Conservation (phyloP, 768 basidiomycete genomes). For the Termitomyces sp. region DNA sequence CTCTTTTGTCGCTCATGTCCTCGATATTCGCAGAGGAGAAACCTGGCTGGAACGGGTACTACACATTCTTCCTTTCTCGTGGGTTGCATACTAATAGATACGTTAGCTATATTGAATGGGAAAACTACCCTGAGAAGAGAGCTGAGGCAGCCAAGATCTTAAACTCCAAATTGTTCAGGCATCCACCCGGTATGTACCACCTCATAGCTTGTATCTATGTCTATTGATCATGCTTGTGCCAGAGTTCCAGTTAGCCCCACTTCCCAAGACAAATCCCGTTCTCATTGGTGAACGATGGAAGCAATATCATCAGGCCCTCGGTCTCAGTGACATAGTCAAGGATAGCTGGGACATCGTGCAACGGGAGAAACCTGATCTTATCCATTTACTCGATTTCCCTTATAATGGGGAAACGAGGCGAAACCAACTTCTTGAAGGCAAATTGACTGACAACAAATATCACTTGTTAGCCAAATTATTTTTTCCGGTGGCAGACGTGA, state of each 20-base stretch:
- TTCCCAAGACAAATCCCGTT: constrained; percentile 46
- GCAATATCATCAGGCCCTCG: constrained; percentile 45
- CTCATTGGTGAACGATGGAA: constrained; percentile 47
- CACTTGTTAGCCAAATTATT: constrained; percentile 38
- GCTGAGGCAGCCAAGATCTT: constrained; percentile 33
- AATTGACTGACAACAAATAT: constrained; percentile 42
- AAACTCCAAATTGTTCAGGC: constrained; percentile 30
- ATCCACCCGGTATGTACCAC: constrained; percentile 27
- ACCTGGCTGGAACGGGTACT: constrained; percentile 34
- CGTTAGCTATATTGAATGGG: constrained; percentile 44
- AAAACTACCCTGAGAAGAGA: constrained; percentile 39
- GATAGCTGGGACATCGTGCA: constrained; percentile 47
- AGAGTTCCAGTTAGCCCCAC: constrained; percentile 44
- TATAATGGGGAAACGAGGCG: constrained; percentile 49
- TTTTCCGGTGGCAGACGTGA: not conserved
- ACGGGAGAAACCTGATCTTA: constrained; percentile 44
- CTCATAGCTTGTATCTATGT: not conserved
- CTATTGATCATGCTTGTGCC: not conserved
- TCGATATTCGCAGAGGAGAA: constrained; percentile 31
- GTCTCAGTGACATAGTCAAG: constrained; percentile 38
- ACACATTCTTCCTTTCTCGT: constrained; percentile 6
- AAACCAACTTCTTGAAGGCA: constrained; percentile 34
- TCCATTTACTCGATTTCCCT: constrained; percentile 49
- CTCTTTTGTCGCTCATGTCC: not conserved
- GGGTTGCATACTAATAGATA: not conserved